Evolutionary conservation across 768 basidiomycete species (phyloP), one percentile per base, ranked within the genome.

Genomic region (Exsudoporus frostii): DNA sequence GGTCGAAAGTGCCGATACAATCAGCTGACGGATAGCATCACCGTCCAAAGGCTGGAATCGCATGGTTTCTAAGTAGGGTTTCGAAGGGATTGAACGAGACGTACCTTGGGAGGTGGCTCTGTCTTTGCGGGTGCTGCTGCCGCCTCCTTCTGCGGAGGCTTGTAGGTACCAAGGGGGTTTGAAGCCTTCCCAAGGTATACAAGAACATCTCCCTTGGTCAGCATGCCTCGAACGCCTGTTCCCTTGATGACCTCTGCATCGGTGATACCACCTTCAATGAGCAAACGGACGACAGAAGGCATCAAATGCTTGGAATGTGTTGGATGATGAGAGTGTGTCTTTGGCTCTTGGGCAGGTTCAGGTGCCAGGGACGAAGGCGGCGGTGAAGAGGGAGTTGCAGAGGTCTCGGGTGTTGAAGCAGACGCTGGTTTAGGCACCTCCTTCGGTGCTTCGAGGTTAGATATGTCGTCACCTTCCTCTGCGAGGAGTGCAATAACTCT

Each of bases 161-260:
- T 86, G 72, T 78, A 90, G 3, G 89, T 88, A 34, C 92, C 92
- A 19, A 79, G 75, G 1, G 92, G 90, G 33, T 79, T 77, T 11
- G 85, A 85, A 19, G 93, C 89, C 70, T 86, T 85, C 19, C 96
- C 96, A 6, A 97, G 76, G 71, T 83, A 85, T 3, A 91, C 75
- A 27, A 99, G 79, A 1, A 98, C 86, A 65, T 99, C 96, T 11
- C 97, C 97, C 70, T 98, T 98, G 44, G 95, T 98, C 55, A 98
- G 70, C 88, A 94, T 95, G 14, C 97, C 96, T 34, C 90, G 80
- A 48, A 90, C 77, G 45, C 96, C 96, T 3, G 93, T 96, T 7
- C 90, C 94, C 57, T 86, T 87, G 67, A 99, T 89, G 50, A 76
- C 74, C 47, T 82, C 80, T 22, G 81, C 73, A 56, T 86, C 78